These are phyloP conservation scores for Trichoderma atrobrunneum DNA, from an alignment of 2,329 filamentous ascomycete genomes.

Conservation along the genomic window DNA sequence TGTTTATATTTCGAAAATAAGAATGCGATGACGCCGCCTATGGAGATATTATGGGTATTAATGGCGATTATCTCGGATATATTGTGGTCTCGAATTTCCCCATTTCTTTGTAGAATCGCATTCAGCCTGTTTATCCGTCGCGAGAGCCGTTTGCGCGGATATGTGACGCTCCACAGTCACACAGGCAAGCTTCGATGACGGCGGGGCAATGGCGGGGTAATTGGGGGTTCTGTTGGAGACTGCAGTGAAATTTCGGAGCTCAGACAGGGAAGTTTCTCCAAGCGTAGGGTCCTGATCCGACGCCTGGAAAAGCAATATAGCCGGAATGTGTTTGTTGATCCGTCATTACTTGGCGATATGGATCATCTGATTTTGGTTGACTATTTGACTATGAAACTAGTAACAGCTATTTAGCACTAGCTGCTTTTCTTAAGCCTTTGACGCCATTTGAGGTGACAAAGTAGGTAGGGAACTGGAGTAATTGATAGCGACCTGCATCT, in stretches of 20 bases:
- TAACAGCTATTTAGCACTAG: background rate
- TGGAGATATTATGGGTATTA: background rate
- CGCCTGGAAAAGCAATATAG: background rate
- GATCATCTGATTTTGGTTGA: background rate
- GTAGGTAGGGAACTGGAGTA: background rate
- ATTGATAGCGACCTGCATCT: background rate
- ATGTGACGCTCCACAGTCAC: background rate
- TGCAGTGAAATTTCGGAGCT: background rate
- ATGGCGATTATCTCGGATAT: conserved; percentile 12
- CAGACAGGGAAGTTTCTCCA: background rate
- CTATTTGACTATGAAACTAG: background rate
- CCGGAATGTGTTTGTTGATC: background rate
- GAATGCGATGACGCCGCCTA: background rate
- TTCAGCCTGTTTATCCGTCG: conserved; percentile 13
- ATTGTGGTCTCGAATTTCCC: background rate
- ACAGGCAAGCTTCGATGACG: conserved; percentile 1
- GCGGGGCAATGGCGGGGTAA: conserved; percentile 17
- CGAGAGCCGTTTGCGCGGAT: conserved; percentile 2
- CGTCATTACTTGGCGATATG: background rate
- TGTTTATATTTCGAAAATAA: conserved; percentile 1
- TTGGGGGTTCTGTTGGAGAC: conserved; percentile 3
- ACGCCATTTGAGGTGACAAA: background rate
- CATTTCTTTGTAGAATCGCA: background rate
- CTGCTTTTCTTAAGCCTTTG: background rate
- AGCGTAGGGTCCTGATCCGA: background rate